Base-by-base conservation (phyloP, 768 basidiomycete genomes). In the Mrakia frigida region DNA sequence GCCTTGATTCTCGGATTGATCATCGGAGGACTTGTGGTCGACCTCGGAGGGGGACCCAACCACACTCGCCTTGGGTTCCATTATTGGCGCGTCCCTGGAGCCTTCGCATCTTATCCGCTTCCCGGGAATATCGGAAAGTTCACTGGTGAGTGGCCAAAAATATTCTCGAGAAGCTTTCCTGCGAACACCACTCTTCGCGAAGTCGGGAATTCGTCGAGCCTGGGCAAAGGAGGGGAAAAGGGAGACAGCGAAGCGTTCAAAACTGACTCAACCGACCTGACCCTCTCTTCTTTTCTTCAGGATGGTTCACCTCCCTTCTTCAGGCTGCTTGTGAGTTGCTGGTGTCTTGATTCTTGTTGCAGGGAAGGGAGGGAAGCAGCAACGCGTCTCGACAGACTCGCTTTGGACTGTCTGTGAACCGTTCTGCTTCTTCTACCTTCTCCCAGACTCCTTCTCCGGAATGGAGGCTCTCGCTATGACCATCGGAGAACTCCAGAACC, bases 401-500 rank as follows among this genome's bases (percentile, higher is more conserved):
- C 70, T 28, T 25, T 56, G n/a, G n/a, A n/a, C n/a, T n/a, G n/a
- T n/a, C n/a, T n/a, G n/a, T n/a, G n/a, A n/a, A n/a, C n/a, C 33
- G 53, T 31, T 23, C 18, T 39, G 23, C 31, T 16, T 11, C 35
- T 39, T 16, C n/a, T 16, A 6, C 31, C 41, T 6, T 21, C 43
- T 31, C 21, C n/a, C 35, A 16, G n/a, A 91, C 86, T 91, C 91
- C 7, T 90, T 89, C 85, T 88, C 90, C 80, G 91, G 89, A 53
- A 88, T 92, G 85, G 91, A 93, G 81, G 83, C 91, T 53, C 89
- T 75, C n/a, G 78, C 60, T 70, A 90, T 90, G 74, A 88, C 90
- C 37, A 91, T 91, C n/a, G 90, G 89, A 0, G 92, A 94, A 83
- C 90, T 90, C 0, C 85, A 88, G 81, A 91, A 87, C 81, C 92